Evolutionary conservation across 768 basidiomycete genomes (phyloP), one percentile per base, ranked within the genome.

Genomic region (Leccinum rimulosum): DNA sequence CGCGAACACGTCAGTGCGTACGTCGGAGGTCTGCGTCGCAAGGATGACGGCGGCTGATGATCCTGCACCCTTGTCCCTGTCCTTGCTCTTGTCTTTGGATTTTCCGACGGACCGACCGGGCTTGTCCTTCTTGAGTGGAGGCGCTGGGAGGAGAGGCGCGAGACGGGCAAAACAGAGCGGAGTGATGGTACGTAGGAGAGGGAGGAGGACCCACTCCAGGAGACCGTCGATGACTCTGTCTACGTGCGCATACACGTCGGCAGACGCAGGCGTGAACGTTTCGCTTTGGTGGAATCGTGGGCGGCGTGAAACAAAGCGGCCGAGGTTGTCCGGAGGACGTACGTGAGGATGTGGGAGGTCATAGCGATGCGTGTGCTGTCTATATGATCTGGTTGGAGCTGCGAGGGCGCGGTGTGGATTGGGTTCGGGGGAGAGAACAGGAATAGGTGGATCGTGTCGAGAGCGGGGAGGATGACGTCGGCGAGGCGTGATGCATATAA

Each of bases 101-200:
- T 40, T 40, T 40, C 38, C 38, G 2, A n/a, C 17, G 38, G 17
- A 9, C 38, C 38, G 17, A 40, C 38, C 17, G 17, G 38, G 17
- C 56, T 36, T 61, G 33, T 33, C 59, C 50, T 62, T 58, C 30
- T 56, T 69, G 35, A 54, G 50, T 0, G 56, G 1, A 10, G 14
- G 9, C 4, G 61, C 22, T 7, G n/a, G 60, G 49, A n/a, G 38
- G 17, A 64, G 64, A 1, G 51, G 50, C 2, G 59, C 60, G 27
- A 71, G 56, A 17, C 58, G 70, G 10, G 60, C 59, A 8, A 33
- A 54, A 52, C 68, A 71, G n/a, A 71, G 57, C 2, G 70, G 64
- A 0, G 17, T 17, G 47, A 71, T 11, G 50, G 66, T 58, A 3
- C 65, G 67, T 15, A 73, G 36, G 40, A 65, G 58, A 6, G 65